phyloP scores from a whole-genome alignment of 768 basidiomycete genomes.

The Xanthoconium stramineum region DNA sequence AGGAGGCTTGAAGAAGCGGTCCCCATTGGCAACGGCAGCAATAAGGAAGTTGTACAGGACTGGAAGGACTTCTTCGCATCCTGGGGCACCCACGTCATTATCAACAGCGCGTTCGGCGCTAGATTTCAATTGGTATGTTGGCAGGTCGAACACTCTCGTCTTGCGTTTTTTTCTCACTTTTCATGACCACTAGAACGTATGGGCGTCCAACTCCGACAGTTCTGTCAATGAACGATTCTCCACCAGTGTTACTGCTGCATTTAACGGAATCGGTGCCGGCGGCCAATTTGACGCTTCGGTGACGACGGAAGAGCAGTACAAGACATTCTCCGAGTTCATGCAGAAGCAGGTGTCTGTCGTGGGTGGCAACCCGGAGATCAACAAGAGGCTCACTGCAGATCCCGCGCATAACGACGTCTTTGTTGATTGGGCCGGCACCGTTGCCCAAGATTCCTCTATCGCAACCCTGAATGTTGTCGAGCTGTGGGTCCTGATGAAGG shows the following conservation, averaged over 20 bases:
- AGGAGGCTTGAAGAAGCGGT: background rate
- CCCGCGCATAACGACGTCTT: conserved; percentile 1
- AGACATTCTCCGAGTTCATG: background rate
- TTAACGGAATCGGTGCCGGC: background rate
- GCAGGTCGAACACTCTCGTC: too few relatives aligned
- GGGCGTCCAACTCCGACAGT: conserved; percentile 3
- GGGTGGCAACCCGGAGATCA: background rate
- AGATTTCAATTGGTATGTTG: too few relatives aligned
- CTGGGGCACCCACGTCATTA: conserved; percentile 2
- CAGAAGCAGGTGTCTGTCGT: conserved; percentile 3
- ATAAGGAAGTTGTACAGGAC: background rate
- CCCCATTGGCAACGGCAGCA: conserved; percentile 2
- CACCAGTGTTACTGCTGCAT: background rate
- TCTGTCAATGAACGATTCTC: conserved; percentile 9
- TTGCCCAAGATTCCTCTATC: background rate
- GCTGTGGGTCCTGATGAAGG: conserved; percentile 7
- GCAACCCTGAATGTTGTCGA: background rate
- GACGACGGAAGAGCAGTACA: background rate
- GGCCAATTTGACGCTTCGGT: background rate
- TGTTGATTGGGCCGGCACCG: background rate
- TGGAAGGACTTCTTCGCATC: conserved; percentile 3
- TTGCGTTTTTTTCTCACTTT: too few relatives aligned
- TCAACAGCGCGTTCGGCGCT: conserved; percentile 1
- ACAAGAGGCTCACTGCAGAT: conserved; percentile 1
- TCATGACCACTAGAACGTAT: background rate